These are phyloP conservation scores for Angomonas ambiguus DNA, from an alignment of 208 protist species.

Conservation along the genomic window DNA sequence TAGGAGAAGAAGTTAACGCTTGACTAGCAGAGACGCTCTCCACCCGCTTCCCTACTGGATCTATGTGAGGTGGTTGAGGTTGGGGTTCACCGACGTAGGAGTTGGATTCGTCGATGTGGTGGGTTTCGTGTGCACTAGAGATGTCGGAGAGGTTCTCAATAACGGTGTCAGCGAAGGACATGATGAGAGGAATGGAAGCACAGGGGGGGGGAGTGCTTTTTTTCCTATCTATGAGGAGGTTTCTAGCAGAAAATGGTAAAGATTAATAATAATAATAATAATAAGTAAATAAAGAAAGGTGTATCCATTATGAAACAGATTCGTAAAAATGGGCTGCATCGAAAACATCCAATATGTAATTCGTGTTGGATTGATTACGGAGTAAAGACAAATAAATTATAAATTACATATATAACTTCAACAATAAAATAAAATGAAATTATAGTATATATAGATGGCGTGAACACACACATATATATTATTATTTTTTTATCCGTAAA, in stretches of 20 bases:
- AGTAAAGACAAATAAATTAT: background rate
- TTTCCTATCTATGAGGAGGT: no score
- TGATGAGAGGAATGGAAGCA: background rate
- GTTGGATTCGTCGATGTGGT: background rate
- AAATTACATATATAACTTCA: background rate
- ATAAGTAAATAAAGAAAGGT: background rate
- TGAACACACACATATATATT: constrained; percentile 3
- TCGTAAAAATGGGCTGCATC: no score
- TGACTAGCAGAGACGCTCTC: background rate
- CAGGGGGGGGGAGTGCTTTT: background rate
- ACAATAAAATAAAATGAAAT: background rate
- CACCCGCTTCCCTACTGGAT: no score
- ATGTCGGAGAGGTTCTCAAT: constrained; percentile 11
- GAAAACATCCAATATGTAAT: no score
- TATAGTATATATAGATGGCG: background rate
- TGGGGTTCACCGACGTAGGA: background rate
- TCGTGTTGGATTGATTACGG: background rate
- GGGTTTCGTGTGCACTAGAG: constrained; percentile 8
- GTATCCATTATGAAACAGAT: no score
- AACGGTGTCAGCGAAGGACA: constrained; percentile 14
- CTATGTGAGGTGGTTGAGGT: background rate
- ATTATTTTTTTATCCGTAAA: constrained; percentile 9
- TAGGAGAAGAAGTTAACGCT: background rate
- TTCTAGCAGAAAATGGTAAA: no score
- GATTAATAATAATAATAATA: background rate